Conservation (phyloP, 352 stramenopile genomes). For the Phytopythium vexans region DNA sequence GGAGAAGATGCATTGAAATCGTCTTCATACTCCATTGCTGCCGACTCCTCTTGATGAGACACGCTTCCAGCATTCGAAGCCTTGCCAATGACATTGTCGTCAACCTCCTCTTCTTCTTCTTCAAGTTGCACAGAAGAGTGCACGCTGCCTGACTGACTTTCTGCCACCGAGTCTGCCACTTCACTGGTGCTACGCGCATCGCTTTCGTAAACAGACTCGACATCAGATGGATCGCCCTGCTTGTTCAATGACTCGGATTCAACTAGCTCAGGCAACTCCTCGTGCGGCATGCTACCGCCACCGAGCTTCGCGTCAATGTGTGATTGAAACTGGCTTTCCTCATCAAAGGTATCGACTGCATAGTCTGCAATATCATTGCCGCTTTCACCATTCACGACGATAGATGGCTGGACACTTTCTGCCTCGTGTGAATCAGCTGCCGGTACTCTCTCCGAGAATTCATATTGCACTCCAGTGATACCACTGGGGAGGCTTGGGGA, state of each 20-base stretch:
- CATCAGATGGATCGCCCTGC: background rate
- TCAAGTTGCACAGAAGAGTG: slow-evolving; percentile 1
- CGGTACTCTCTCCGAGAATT: background rate
- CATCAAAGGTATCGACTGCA: slow-evolving; percentile 42
- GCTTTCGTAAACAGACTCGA: background rate
- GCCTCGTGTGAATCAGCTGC: background rate
- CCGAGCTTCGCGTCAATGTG: background rate
- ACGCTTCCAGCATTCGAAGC: background rate
- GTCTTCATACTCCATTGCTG: slow-evolving; percentile 35
- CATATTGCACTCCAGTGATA: slow-evolving; percentile 35
- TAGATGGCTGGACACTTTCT: background rate
- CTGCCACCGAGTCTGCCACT: slow-evolving; percentile 5
- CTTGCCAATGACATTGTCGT: slow-evolving; percentile 1
- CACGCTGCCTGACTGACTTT: slow-evolving; percentile 6
- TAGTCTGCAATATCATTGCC: slow-evolving; percentile 22
- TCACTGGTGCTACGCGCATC: slow-evolving; percentile 1
- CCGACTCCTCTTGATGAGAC: background rate
- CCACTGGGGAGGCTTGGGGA: slow-evolving; percentile 16
- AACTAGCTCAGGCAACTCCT: no score
- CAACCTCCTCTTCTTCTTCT: slow-evolving; percentile 3
- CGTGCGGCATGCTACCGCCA: no score
- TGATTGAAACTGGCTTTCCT: slow-evolving; percentile 17
- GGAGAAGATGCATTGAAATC: slow-evolving; percentile 35
- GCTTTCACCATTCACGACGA: no score
- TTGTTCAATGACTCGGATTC: background rate